Percentiles rank a stretch among this genome's conserved stretches.
Evolutionary conservation across 2,329 filamentous ascomycete genomes (phyloP).

Genomic region (Corniculantispora saksenae): DNA sequence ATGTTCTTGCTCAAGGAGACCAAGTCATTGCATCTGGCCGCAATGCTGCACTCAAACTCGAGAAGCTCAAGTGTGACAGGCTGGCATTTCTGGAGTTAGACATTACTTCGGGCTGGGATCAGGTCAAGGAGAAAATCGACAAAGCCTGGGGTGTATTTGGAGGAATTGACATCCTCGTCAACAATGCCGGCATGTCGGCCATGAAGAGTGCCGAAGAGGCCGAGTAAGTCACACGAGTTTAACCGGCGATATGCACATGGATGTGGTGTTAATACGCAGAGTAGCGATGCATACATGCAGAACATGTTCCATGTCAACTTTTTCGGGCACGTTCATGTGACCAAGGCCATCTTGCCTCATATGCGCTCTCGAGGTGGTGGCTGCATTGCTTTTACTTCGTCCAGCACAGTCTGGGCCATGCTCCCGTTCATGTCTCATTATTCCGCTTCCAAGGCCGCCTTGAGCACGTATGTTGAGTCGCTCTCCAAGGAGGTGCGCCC

Average conservation of each 20-base stretch:
- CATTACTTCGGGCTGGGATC: constrained; percentile 24
- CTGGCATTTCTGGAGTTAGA: constrained; percentile 34
- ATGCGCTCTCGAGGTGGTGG: constrained; percentile 29
- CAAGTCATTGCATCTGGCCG: constrained; percentile 34
- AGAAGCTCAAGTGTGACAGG: constrained; percentile 27
- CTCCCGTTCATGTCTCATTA: constrained; percentile 35
- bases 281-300: constrained; percentile 27
- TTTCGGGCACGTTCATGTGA: constrained; percentile 30
- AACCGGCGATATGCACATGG: not conserved
- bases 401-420: constrained; percentile 29
- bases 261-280: not conserved
- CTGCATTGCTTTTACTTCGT: constrained; percentile 33
- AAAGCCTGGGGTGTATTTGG: constrained; percentile 34
- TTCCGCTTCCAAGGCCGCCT: constrained; percentile 31
- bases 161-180: constrained; percentile 35
- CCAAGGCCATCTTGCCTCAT: constrained; percentile 30
- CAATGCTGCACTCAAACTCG: constrained; percentile 28
- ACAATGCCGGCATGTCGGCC: constrained; percentile 36
- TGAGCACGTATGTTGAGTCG: constrained; percentile 30
- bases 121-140: constrained; percentile 26
- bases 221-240: constrained; percentile 26
- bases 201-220: constrained; percentile 33
- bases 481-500: constrained; percentile 32
- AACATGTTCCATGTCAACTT: constrained; percentile 26
- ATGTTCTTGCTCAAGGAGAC: constrained; percentile 31